Conservation (phyloP, 306 rosid genomes). For the Castanospermum australe region DNA sequence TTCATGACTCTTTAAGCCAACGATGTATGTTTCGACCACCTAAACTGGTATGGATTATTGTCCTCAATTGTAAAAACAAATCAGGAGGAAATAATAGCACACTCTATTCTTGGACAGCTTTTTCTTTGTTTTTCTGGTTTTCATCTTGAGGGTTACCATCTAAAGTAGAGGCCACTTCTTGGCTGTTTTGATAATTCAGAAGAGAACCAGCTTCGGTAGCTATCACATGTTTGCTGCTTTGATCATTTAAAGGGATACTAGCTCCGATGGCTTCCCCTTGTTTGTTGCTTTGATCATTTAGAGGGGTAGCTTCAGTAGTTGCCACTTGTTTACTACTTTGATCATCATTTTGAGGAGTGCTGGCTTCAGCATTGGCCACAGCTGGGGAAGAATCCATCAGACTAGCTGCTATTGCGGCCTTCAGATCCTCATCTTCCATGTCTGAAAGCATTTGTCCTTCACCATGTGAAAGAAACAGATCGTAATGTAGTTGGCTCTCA, state of each 20-base stretch:
- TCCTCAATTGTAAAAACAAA: slow-evolving; percentile 42
- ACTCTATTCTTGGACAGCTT: slow-evolving; percentile 29
- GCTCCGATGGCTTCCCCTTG: slow-evolving; percentile 10
- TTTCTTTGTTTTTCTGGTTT: slow-evolving; percentile 37
- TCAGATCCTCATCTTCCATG: slow-evolving; percentile 86
- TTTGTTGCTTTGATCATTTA: slow-evolving; percentile 8
- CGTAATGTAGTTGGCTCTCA: slow-evolving; percentile 33
- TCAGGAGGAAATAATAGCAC: slow-evolving; percentile 14
- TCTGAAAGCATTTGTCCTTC: slow-evolving; percentile 60
- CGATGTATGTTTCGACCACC: slow-evolving; percentile 35
- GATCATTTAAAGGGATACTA: slow-evolving; percentile 20
- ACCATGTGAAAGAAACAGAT: slow-evolving; percentile 42
- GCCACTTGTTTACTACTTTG: slow-evolving; percentile 34
- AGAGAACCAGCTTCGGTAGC: slow-evolving; percentile 24
- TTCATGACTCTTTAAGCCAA: slow-evolving; percentile 37
- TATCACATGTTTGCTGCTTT: slow-evolving; percentile 17
- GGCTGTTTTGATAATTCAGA: slow-evolving; percentile 32
- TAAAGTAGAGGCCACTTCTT: slow-evolving; percentile 18
- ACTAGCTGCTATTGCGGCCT: slow-evolving; percentile 94
- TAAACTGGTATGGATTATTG: slow-evolving; percentile 39
- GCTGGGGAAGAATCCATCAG: slow-evolving; percentile 62
- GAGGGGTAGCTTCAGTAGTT: slow-evolving; percentile 6
- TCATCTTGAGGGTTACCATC: slow-evolving; percentile 35
- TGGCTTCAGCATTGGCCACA: slow-evolving; percentile 33
- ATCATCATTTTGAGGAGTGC: slow-evolving; percentile 34